Base-by-base conservation (phyloP, 163 green algal species). In the Chloromonas sp. region DNA sequence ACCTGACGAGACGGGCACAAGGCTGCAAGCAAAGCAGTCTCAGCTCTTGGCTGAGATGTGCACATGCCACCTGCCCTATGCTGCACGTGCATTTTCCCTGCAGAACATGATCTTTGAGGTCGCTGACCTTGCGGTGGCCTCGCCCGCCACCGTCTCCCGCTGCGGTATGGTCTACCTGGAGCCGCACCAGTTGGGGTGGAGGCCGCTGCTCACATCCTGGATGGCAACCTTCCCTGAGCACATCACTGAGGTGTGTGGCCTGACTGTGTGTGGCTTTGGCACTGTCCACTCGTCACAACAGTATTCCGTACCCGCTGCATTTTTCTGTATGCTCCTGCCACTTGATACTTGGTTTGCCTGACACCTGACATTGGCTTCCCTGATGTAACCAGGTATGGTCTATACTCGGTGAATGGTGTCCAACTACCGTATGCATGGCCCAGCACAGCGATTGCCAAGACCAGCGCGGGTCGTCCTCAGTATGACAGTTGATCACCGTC, bases 41-140 rank as follows among this genome's bases (percentile, higher is more conserved):
- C 70, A 77, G 36, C 36, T 36, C 36, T 36, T 36, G 36, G 36
- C 36, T 36, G 36, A 36, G 36, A 36, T 81, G 14, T 81, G 14
- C 14, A 60, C 57, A 58, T 81, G 66, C 66, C 8, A 76, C 66
- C 66, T 76, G 66, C 66, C 66, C 66, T 36, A 8, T 36, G 36
- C 36, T 36, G 36, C 36, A 36, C 36, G 36, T 36, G 36, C 36
- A 36, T 36, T 36, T 36, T 79, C 5, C n/a, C 59, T 71, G 8
- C 87, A 91, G 85, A 95, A 90, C 89, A 96, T 96, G 90, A 95
- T 96, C 70, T 96, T 96, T 87, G 93, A 96, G 89, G 93, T 95
- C 66, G 86, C 84, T n/a, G 93, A 96, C 83, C 87, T 96, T 82
- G 90, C 92, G 3, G 92, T 94, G 13, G 93, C 93, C 2, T 95